Conservation (phyloP, 2,329 filamentous ascomycete genomes). For the Verticillium tricorpus region DNA sequence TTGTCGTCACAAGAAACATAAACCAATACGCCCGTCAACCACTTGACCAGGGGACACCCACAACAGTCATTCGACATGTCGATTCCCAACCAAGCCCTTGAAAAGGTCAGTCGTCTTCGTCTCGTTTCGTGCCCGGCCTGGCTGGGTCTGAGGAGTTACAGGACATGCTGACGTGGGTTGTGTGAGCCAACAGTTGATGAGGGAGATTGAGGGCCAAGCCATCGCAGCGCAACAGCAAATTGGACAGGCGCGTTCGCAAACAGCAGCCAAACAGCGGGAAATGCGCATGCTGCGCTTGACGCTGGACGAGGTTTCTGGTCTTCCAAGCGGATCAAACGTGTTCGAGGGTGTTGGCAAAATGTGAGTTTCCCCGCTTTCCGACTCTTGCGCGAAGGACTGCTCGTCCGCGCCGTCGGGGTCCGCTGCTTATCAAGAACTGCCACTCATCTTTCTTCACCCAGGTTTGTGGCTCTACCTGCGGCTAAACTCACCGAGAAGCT, state of each 20-base stretch:
- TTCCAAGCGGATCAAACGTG: constrained; percentile 72
- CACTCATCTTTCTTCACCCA: constrained; percentile 29
- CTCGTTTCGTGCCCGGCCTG: background rate
- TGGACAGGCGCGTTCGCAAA: constrained; percentile 76
- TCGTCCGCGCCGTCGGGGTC: background rate
- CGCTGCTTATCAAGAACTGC: background rate
- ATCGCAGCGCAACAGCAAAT: constrained; percentile 89
- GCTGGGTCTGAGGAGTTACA: background rate
- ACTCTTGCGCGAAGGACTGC: background rate
- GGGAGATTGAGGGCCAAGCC: constrained; percentile 91
- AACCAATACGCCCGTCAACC: constrained; percentile 8
- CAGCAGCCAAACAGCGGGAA: constrained; percentile 81
- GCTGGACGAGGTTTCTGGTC: constrained; percentile 70
- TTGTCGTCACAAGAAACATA: too few relatives aligned
- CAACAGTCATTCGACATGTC: constrained; percentile 60
- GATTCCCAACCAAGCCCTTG: constrained; percentile 87
- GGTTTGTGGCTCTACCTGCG: constrained; percentile 82
- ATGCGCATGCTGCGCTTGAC: constrained; percentile 86
- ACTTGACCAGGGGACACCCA: constrained; percentile 25
- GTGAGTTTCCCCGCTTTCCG: constrained; percentile 37
- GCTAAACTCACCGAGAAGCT: constrained; percentile 72
- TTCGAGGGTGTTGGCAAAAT: constrained; percentile 98
- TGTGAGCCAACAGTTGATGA: constrained; percentile 62
- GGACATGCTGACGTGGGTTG: background rate
- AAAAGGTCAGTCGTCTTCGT: constrained; percentile 62